Base-by-base conservation (phyloP, 176 grass and related monocot species). In the Cenchrus fungigraminus region DNA sequence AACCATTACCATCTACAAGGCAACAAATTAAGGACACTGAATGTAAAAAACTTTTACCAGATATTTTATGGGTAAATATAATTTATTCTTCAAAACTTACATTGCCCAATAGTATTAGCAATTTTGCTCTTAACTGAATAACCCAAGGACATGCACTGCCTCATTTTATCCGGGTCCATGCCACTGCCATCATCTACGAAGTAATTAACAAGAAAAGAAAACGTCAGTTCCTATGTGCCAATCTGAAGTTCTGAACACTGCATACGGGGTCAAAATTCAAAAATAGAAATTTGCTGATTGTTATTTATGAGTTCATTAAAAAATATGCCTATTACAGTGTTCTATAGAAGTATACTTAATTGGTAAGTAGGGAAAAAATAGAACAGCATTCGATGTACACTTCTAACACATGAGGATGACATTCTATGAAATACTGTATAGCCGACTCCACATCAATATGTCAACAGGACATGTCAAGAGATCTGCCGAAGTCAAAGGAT, bases 121-220 rank as follows among this genome's bases (percentile, higher is more conserved):
- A 92, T 45, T 91, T 96, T 95, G 84, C 79, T 94, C 88, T 96
- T 99, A 14, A 66, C 86, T 66, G 97, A 99, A 94, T 96, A 99
- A 66, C 94, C 97, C 72, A 99, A 90, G 67, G 97, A 99, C 91
- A 99, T 94, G 91, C 97, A 99, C 59, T 99, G 91, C n/a, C 97
- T 84, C 97, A 99, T 89, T 89, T 99, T 99, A 71, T 99, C 91
- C 29, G 94, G 94, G 71, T 92, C 86, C 97, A 99, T 99, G 54
- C 97, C 94, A 67, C 97, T 91, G 71, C 97, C 97, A 80, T 96
- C 86, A 92, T 99, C 97, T 99, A 70, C 71, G 55, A 2, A 74
- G 45, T 31, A 82, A 65, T 34, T 43, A 82, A 45, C 20, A 81
- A 17, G 45, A 46, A 75, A 46, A 32, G 31, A 40, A 63, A 40